Evolutionary conservation across 371 early-diverging fungal genomes (phyloP).

Genomic region (Rhizopus sp.): DNA sequence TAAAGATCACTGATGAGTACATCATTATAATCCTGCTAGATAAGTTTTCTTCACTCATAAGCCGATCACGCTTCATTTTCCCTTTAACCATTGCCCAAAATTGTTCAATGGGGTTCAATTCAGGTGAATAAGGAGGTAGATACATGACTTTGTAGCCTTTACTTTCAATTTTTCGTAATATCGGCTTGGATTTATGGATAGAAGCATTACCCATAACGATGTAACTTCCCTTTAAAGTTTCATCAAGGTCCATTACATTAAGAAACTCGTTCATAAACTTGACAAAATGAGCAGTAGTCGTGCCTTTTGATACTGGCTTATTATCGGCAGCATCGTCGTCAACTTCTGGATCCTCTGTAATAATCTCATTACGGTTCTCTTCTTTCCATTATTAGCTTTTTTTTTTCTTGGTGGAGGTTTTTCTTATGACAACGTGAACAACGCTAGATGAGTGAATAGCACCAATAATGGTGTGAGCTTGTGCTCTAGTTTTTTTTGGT

Average conservation of each 20-base stretch:
- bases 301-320: constrained; percentile 5
- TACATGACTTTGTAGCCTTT: constrained; percentile 7
- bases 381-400: background rate
- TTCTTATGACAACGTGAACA: too few relatives aligned
- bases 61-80: constrained; percentile 13
- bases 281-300: constrained; percentile 12
- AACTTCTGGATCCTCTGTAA: background rate
- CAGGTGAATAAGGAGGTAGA: constrained; percentile 8
- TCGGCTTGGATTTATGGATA: constrained; percentile 6
- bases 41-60: constrained; percentile 10
- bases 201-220: constrained; percentile 5
- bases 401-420: background rate
- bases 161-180: constrained; percentile 5
- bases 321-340: background rate
- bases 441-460: too few relatives aligned
- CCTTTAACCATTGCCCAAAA: constrained; percentile 13
- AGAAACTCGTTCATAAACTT: constrained; percentile 11
- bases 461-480: too few relatives aligned
- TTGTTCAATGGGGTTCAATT: constrained; percentile 13
- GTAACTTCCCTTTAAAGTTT: constrained; percentile 1
- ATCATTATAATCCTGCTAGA: constrained; percentile 14
- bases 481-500: background rate
- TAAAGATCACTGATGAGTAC: constrained; percentile 10
- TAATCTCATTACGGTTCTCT: constrained; percentile 7
- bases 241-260: constrained; percentile 9